Base-by-base conservation (phyloP, 305 asterid species). In the Stenogyne calaminthoides region DNA sequence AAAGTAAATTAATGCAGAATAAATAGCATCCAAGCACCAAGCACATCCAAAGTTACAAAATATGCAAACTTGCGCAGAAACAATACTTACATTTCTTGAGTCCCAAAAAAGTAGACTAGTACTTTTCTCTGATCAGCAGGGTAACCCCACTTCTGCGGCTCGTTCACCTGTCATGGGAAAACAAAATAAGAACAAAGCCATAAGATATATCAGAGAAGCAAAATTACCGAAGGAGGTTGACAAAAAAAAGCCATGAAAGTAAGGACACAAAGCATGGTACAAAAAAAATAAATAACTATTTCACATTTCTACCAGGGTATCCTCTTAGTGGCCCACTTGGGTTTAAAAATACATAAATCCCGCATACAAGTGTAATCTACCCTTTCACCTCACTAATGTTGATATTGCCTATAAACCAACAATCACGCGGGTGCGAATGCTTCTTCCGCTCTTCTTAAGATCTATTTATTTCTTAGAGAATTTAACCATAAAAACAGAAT, bases 121-220 rank as follows among this genome's bases (percentile, higher is more conserved):
- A 95, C 89, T 87, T 95, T 95, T 89, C 86, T 95, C 83, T 70
- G 72, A 72, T 92, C 99, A 72, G 85, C 77, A 2, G 95, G 65
- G 76, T 86, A 85, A 36, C 96, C 95, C 97, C 93, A 95, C 83
- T 89, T 89, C 74, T 85, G 86, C 27, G 99, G 98, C 80, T 92
- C 97, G 27, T 93, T 88, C 80, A 95, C 97, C 99, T 95, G 87
- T 57, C 80, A 83, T 16, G 65, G 72, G 72, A 52, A 62, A 65
- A 69, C 55, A 29, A 37, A 46, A 46, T 29, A 42, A 44, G 19
- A 14, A 80, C 19, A 46, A 12, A 72, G 61, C 40, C 29, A 20
- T 64, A 9, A 46, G 66, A 74, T 51, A 27, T 19, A 18, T 7
- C 65, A 51, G 34, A 10, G n/a, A 52, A 49, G 36, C 22, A 73